Percentiles rank a stretch among this genome's conserved stretches.
Conservation (phyloP, 2,329 filamentous ascomycete species). For the Trichoderma sp. region DNA sequence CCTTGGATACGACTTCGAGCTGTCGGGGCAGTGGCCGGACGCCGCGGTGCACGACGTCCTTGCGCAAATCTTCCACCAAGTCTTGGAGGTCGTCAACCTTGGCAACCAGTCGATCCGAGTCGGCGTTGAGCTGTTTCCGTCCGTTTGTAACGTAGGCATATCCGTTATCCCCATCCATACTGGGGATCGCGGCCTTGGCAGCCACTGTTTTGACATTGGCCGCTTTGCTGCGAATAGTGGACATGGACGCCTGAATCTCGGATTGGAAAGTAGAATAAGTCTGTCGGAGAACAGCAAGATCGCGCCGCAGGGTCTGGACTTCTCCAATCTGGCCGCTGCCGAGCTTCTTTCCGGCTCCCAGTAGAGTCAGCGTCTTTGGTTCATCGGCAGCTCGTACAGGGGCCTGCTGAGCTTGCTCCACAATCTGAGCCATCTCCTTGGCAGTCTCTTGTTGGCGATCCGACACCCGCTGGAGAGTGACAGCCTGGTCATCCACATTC, state of each 20-base stretch:
- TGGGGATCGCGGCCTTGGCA: constrained; percentile 68
- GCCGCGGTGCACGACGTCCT: constrained; percentile 91
- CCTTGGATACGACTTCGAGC: constrained; percentile 84
- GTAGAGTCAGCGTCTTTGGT: constrained; percentile 35
- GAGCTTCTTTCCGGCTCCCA: constrained; percentile 46
- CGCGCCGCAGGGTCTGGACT: constrained; percentile 78
- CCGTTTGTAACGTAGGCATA: constrained; percentile 82
- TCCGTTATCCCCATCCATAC: constrained; percentile 75
- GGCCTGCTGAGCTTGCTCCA: constrained; percentile 39
- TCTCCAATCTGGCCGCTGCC: constrained; percentile 70
- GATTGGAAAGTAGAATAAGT: constrained; percentile 90
- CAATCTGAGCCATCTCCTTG: constrained; percentile 70
- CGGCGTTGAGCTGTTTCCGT: constrained; percentile 81
- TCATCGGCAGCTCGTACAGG: constrained; percentile 51
- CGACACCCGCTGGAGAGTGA: constrained; percentile 80
- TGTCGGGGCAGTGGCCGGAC: constrained; percentile 89
- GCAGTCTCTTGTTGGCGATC: constrained; percentile 88
- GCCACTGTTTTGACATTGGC: constrained; percentile 76
- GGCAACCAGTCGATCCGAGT: constrained; percentile 87
- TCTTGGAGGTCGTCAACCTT: constrained; percentile 98
- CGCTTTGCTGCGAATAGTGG: constrained; percentile 77
- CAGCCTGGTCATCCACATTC: constrained; percentile 79
- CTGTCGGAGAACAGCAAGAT: constrained; percentile 88
- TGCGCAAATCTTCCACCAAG: constrained; percentile 91
- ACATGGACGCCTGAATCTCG: constrained; percentile 87